Base-by-base conservation (phyloP, 768 basidiomycete species). In the Dioszegia hungarica region DNA sequence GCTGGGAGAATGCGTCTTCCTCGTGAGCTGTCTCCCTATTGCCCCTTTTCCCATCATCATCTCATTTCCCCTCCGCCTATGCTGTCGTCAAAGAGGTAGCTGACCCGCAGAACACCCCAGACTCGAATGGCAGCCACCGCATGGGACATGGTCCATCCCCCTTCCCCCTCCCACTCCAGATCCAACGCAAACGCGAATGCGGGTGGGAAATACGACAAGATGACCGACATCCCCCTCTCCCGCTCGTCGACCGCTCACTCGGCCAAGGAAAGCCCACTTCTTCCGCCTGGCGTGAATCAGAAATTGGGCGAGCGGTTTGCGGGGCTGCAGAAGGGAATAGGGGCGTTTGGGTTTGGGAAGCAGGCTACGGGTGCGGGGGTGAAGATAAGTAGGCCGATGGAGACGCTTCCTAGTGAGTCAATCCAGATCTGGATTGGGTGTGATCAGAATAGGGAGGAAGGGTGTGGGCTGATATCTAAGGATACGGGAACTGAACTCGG, bases 271-370 rank as follows among this genome's bases (percentile, higher is more conserved):
- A 61, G 40, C 28, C 68, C 62, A 22, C 60, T 67, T 6, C 34
- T 62, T 12, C 70, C 61, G 29, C 38, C 43, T 6, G 47, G 56
- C n/a, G 38, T 49, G 8, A 43, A 39, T 20, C 57, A 57, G 34
- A 54, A 57, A 14, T 34, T 40, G 11, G 59, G 49, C n/a, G 56
- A 47, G 4, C 59, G 59, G 39, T 72, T 72, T 53, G 49, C 49
- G 31, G 49, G 49, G 22, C 3, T 51, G 10, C 34, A 51, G 36
- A 38, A 38, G 24, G 49, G 49, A 15, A 51, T 51, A 24, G 70
- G 70, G 49, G 83, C 85, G 11, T 82, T 84, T 60, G 87, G 88
- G n/a, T 90, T 90, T 65, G 88, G 88, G 36, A 80, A 84, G 57
- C 86, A 87, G 65, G 86, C 10, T 74, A 83, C 64, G 83, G 79